Conservation (phyloP, 2,329 filamentous ascomycete species). For the Penicillium sp. region DNA sequence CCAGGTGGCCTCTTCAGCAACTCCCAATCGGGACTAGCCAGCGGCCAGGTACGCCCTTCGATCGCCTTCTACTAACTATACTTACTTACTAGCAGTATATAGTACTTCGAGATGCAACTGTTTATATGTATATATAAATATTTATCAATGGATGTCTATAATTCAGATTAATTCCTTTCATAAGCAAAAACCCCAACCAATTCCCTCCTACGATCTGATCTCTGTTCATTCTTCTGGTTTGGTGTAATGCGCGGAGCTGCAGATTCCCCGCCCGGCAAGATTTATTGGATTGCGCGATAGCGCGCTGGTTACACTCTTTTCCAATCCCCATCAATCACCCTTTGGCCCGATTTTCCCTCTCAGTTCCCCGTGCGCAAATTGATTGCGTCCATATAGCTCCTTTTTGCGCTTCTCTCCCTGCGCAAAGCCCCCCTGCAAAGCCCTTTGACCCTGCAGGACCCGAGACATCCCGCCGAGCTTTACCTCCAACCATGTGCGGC, state of each 20-base stretch:
- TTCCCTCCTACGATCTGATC: no score
- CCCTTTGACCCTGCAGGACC: background rate
- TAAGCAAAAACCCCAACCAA: no score
- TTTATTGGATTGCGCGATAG: slow-evolving; percentile 14
- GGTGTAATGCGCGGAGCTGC: slow-evolving; percentile 14
- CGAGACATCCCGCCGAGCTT: background rate
- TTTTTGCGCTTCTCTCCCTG: background rate
- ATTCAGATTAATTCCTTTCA: no score
- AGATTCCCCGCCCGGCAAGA: slow-evolving; percentile 15
- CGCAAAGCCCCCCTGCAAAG: background rate
- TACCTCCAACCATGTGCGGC: slow-evolving; percentile 31
- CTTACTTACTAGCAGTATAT: no score
- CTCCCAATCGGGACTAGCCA: slow-evolving; percentile 30
- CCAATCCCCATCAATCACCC: background rate
- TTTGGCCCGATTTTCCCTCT: background rate
- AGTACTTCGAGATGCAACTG: no score
- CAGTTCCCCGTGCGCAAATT: background rate
- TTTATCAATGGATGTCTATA: no score
- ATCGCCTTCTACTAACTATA: slow-evolving; percentile 13
- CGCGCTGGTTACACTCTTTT: slow-evolving; percentile 2
- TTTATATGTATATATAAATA: no score
- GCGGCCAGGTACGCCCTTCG: slow-evolving; percentile 15
- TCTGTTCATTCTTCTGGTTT: no score
- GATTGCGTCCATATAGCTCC: background rate
- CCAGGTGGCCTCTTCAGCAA: slow-evolving; percentile 50